A percentile compares a stretch with the other conserved stretches of the same genome.
phyloP scores from a whole-genome alignment of 1,284 basidiomycete genomes.

The Pyrrhoderma lamaoense region DNA sequence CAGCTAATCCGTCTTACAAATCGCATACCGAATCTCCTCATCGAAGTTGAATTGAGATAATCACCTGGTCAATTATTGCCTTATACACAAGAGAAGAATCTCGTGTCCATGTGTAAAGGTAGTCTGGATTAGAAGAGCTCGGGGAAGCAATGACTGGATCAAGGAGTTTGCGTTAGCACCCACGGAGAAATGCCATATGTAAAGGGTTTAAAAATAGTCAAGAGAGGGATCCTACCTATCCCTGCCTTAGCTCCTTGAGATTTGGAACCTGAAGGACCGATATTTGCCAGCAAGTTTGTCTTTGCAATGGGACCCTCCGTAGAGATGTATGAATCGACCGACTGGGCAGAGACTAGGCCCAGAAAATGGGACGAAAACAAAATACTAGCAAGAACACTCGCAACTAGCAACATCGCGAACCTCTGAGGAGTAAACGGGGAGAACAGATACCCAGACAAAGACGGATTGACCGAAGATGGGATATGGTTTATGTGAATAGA shows the following conservation, averaged over 20 bases:
- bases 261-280: slow-evolving; percentile 21
- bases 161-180: neutral
- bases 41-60: neutral
- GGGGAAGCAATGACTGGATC: slow-evolving; percentile 31
- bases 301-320: slow-evolving; percentile 22
- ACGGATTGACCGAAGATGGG: neutral
- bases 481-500: too few relatives aligned
- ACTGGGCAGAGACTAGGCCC: slow-evolving; percentile 4
- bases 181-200: neutral
- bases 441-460: neutral
- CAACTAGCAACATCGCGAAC: slow-evolving; percentile 1
- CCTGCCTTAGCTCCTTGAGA: slow-evolving; percentile 20
- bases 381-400: neutral
- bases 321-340: slow-evolving; percentile 17
- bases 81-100: slow-evolving; percentile 39
- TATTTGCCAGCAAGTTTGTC: slow-evolving; percentile 22
- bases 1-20: slow-evolving; percentile 25
- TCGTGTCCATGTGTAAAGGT: slow-evolving; percentile 35
- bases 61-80: slow-evolving; percentile 30
- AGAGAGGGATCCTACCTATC: neutral
- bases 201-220: neutral
- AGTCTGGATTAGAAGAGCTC: slow-evolving; percentile 32
- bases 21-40: slow-evolving; percentile 24
- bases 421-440: too few relatives aligned
- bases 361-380: slow-evolving; percentile 1